Evolutionary conservation across 2,329 filamentous ascomycete species (phyloP).

Genomic region (Botrytis cinerea): DNA sequence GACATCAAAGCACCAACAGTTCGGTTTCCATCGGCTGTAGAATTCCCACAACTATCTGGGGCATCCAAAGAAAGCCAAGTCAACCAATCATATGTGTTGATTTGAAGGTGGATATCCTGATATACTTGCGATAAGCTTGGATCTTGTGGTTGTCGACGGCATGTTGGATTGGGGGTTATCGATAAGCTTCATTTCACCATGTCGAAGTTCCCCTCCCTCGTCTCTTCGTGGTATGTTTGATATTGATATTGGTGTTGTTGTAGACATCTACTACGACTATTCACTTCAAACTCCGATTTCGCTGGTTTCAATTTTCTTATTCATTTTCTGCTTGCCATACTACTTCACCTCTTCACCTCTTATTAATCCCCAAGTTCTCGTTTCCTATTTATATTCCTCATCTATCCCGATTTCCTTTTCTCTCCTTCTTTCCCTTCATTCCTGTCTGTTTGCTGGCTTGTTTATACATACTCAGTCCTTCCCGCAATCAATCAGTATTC

Average conservation of each 20-base stretch:
- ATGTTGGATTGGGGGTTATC: neutral
- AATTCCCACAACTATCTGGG: neutral
- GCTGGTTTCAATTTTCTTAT: neutral
- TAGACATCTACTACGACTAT: neutral
- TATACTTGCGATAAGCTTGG: neutral
- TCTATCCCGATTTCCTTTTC: neutral
- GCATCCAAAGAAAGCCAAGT: neutral
- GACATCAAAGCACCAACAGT: neutral
- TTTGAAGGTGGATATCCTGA: neutral
- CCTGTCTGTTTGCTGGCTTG: neutral
- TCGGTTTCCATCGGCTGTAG: conserved; percentile 14
- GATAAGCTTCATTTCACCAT: conserved; percentile 2
- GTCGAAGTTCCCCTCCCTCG: neutral
- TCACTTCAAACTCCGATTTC: neutral
- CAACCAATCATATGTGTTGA: neutral
- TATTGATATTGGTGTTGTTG: neutral
- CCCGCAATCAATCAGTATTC: neutral
- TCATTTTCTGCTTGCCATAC: neutral
- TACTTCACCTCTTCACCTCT: neutral
- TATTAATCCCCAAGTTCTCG: neutral
- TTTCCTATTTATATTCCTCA: conserved; percentile 13
- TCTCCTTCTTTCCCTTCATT: neutral
- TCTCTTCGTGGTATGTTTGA: neutral
- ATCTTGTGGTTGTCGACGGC: conserved; percentile 7
- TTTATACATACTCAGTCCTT: conserved; percentile 2